Evolutionary conservation across 345 rosid species (phyloP).

Genomic region (Noccaea caerulescens): DNA sequence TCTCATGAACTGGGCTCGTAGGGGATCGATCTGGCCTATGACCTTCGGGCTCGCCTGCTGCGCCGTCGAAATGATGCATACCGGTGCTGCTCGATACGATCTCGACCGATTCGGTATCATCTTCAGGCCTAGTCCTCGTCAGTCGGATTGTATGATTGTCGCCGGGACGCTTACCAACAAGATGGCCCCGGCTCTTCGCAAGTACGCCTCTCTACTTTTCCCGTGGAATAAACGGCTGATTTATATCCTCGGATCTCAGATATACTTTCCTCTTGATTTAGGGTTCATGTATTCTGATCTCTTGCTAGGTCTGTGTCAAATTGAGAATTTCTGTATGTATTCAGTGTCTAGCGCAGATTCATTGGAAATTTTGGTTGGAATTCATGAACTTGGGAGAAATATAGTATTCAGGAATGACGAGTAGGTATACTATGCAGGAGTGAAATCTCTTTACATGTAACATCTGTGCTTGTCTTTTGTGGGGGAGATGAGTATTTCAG

Average conservation of each 20-base stretch:
- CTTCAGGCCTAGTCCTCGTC: conserved; percentile 97
- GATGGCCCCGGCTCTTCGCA: conserved; percentile 99
- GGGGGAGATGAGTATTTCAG: background rate
- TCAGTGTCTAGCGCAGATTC: background rate
- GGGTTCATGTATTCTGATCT: conserved; percentile 30
- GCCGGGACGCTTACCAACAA: conserved; percentile 99
- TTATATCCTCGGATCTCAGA: conserved; percentile 12
- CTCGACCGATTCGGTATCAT: conserved; percentile 94
- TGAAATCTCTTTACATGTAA: background rate
- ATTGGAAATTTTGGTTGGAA: background rate
- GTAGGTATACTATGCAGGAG: background rate
- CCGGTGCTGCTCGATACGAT: conserved; percentile 98
- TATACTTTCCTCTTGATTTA: conserved; percentile 13
- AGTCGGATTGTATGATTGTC: conserved; percentile 97
- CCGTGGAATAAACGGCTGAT: background rate
- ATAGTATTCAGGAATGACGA: background rate
- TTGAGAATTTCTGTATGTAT: conserved; percentile 15
- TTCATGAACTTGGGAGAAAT: background rate
- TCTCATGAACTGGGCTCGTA: conserved; percentile 91
- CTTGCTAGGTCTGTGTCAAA: conserved; percentile 15
- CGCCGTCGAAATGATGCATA: conserved; percentile 99
- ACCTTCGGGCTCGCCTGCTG: conserved; percentile 98
- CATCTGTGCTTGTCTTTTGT: conserved; percentile 4
- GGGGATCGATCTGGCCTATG: conserved; percentile 99
- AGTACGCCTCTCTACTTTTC: conserved; percentile 49